A percentile compares a stretch with the other conserved stretches of the same genome.
Evolutionary conservation across 1,139 yeast species (phyloP).

Genomic region (Suhomyces maxii): DNA sequence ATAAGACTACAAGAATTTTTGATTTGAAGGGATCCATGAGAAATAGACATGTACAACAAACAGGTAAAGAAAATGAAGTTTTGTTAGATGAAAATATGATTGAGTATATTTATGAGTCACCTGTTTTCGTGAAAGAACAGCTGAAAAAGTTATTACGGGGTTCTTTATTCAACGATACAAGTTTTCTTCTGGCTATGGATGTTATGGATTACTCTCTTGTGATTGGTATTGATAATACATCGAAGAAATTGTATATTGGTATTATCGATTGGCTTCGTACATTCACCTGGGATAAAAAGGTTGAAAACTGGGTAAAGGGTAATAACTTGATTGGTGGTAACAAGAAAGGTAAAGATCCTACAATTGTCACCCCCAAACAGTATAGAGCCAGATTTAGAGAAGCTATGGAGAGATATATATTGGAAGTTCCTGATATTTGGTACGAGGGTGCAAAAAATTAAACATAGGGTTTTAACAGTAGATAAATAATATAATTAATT

Average conservation of each 20-base stretch:
- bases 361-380: constrained; percentile 95
- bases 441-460: constrained; percentile 38
- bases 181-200: constrained; percentile 93
- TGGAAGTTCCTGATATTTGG: constrained; percentile 93
- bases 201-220: constrained; percentile 98
- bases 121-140: constrained; percentile 90
- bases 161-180: constrained; percentile 90
- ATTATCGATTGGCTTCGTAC: constrained; percentile 95
- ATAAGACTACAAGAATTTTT: constrained; percentile 81
- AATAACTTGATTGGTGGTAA: constrained; percentile 73
- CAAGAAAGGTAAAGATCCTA: constrained; percentile 89
- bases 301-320: constrained; percentile 98
- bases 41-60: constrained; percentile 93
- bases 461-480: not conserved
- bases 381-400: constrained; percentile 92
- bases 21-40: constrained; percentile 98
- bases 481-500: too few relatives aligned
- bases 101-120: constrained; percentile 94
- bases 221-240: constrained; percentile 79
- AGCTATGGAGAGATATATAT: constrained; percentile 94
- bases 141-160: constrained; percentile 84
- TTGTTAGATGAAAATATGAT: constrained; percentile 96
- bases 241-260: constrained; percentile 77
- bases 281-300: constrained; percentile 97
- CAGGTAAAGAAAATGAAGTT: constrained; percentile 94